A percentile compares a stretch with the other conserved stretches of the same genome.
Conservation (phyloP, 73 alveolate genomes). For the Durusdinium trenchii region DNA sequence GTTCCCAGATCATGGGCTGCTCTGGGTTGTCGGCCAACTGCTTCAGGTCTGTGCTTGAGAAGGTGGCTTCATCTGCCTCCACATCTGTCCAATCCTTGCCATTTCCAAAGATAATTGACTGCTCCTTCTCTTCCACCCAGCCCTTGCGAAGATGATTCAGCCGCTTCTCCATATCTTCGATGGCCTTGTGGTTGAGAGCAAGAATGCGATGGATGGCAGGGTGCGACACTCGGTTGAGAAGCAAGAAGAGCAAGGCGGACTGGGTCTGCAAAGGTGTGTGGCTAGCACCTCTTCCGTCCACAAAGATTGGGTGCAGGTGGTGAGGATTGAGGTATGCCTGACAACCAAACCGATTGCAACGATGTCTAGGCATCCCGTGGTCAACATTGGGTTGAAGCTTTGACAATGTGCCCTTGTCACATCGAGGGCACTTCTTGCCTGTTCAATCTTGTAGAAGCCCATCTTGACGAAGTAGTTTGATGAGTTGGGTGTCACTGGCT, state of each 20-base stretch:
- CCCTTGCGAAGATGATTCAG: neutral
- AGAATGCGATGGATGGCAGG: slow-evolving; percentile 21
- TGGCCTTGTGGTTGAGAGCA: neutral
- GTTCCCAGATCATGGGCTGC: neutral
- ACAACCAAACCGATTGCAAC: neutral
- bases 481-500: neutral
- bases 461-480: neutral
- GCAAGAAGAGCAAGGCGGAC: neutral
- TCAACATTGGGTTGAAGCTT: neutral
- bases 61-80: slow-evolving; percentile 51
- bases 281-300: slow-evolving; percentile 7
- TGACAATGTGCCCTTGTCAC: neutral
- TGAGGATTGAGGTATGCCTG: neutral
- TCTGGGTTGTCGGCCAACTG: neutral
- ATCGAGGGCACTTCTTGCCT: neutral
- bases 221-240: neutral
- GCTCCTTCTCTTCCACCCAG: slow-evolving; percentile 15
- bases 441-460: neutral
- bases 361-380: neutral
- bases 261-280: neutral
- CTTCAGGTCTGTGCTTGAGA: neutral
- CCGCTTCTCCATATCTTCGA: no score
- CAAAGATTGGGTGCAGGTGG: slow-evolving; percentile 56
- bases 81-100: neutral
- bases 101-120: no score